Base-by-base conservation (phyloP, 176 grass and related monocot species). In the Triticum turgidum region DNA sequence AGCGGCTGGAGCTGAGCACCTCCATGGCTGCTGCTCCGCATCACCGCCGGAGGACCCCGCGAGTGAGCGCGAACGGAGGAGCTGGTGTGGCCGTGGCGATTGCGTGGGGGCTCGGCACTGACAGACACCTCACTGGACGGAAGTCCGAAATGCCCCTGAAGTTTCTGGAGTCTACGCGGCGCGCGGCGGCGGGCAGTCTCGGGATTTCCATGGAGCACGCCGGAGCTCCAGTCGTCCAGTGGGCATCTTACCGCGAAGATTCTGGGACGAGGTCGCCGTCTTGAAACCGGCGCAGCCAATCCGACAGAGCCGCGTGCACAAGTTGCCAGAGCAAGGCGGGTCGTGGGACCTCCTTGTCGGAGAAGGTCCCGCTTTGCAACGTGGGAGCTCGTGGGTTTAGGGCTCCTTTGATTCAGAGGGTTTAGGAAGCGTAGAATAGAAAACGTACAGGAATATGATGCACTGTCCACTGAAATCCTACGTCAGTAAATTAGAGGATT, bases 1-100 rank as follows among this genome's bases (percentile, higher is more conserved):
- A 91, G 85, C 79, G 89, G 61, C 88, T 89, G 74, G 88, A 86
- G 88, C 88, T 90, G 61, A 92, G 84, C 63, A 82, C 71, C 78
- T 91, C 94, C 97, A 98, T 98, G 62, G 94, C 81, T 65, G 70
- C 89, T 91, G 87, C 90, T 92, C 84, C 38, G 94, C 97, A 96
- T 96, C 85, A 86, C 92, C 88, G 32, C 76, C 3, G 61, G 59
- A 77, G 47, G 35, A 38, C 73, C 22, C 70, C 80, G 67, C 61
- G 73, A 76, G 44, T 7, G 73, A 76, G 44, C 14, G 73, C 7
- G 84, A 37, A 58, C 64, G 61, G 32, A 67, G 54, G 44, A 15
- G 58, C 64, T n/a, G 78, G 65, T 76, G 77, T 44, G 73, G 62
- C 62, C 47, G 34, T 68, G 63, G 21, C 42, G 74, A 87, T 90